Evolutionary conservation across 148 eudicot species (phyloP), one percentile per base, ranked within the genome.

Genomic region (Dysphania ambrosioides): DNA sequence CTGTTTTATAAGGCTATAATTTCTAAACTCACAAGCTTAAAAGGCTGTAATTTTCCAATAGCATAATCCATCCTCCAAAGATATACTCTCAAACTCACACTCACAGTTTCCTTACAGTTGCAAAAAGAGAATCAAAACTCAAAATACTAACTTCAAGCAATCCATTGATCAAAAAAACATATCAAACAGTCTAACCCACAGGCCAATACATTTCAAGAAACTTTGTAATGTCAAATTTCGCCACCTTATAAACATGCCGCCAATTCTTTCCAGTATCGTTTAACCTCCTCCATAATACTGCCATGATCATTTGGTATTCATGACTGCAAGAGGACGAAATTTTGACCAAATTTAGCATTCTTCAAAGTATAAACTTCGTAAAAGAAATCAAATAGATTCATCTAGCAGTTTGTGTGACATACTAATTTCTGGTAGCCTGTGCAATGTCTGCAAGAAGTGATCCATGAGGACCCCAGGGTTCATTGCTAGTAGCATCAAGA

Each of bases 401-500:
- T n/a, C 6, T 55, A 44, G 35, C 21, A 74, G 26, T 16, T 31
- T 53, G 67, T 29, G 57, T 7, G 77, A 75, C 97, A 81, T 82
- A 96, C 99, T 88, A 90, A 84, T 92, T 92, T 90, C 86, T 89
- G 38, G 87, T 78, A 76, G 99, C 97, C 77, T 86, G 89, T 63
- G 99, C 97, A 86, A 96, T 58, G 36, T 85, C 87, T 67, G 97
- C 91, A 72, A 96, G 97, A 82, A 87, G 97, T 31, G 97, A 81
- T 69, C 97, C 99, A 86, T 92, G 97, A 72, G 99, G 97, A 74
- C 99, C 99, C 97, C 99, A 96, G 47, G 99, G 88, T 87, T 96
- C 99, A 82, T 96, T 96, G 86, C 99, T 92, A 72, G 99, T 96
- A 71, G 99, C 92, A 85, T 96, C 99, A 73, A 92, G 94, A 87